Conservation (phyloP, 371 early-diverging fungal species). For the Mucor piriformis region DNA sequence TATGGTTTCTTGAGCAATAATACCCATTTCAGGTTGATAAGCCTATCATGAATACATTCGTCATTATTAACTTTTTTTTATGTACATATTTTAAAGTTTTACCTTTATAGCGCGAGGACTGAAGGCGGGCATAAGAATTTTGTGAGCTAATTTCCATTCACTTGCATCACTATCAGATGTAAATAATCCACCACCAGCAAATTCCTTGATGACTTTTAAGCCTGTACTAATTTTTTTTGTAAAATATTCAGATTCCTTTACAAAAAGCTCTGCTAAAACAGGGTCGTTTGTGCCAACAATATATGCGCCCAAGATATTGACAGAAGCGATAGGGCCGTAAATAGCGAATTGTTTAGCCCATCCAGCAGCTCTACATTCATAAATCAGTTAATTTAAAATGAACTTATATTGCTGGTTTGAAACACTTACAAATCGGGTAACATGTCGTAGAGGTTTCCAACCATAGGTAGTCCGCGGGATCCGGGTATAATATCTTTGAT, state of each 20-base stretch:
- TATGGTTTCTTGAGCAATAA: conserved; percentile 37
- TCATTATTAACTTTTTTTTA: neutral
- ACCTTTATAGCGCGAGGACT: conserved; percentile 42
- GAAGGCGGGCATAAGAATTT: conserved; percentile 58
- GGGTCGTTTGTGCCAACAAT: conserved; percentile 38
- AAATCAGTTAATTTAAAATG: no score
- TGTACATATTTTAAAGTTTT: no score
- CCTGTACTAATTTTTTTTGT: conserved; percentile 35
- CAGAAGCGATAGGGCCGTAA: conserved; percentile 33
- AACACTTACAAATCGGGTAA: conserved; percentile 41
- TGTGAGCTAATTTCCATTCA: conserved; percentile 57
- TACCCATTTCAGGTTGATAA: conserved; percentile 50
- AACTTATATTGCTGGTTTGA: no score
- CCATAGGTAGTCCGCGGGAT: conserved; percentile 31
- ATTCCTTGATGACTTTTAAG: conserved; percentile 33
- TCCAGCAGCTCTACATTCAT: conserved; percentile 21
- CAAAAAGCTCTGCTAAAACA: conserved; percentile 36
- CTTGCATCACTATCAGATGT: conserved; percentile 48
- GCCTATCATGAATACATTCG: conserved; percentile 18
- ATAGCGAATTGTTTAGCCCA: conserved; percentile 26
- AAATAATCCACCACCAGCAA: conserved; percentile 48
- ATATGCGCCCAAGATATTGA: conserved; percentile 25
- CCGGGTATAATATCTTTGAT: conserved; percentile 35
- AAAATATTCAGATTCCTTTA: conserved; percentile 44
- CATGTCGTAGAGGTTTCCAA: conserved; percentile 41